Evolutionary conservation across 2,329 filamentous ascomycete genomes (phyloP).

Genomic region (Trichoderma brevicompactum): DNA sequence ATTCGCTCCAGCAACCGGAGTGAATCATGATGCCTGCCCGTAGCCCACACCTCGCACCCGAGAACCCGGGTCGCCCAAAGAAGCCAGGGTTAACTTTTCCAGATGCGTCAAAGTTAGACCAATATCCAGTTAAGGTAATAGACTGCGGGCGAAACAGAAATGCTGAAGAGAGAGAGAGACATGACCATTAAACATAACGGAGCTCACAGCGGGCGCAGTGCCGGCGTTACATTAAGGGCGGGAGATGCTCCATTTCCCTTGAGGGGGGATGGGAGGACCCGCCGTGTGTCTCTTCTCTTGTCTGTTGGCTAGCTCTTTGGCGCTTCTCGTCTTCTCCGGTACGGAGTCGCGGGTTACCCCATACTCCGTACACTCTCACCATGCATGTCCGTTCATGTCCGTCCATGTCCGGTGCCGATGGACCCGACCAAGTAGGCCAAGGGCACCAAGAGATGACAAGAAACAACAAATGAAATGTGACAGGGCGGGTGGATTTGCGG

Average conservation of each 20-base stretch:
- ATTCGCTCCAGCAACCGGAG: neutral
- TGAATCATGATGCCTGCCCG: neutral
- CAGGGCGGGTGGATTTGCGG: neutral
- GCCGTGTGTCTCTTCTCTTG: neutral
- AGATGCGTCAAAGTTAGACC: neutral
- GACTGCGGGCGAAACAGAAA: neutral
- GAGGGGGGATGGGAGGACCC: neutral
- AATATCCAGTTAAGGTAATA: neutral
- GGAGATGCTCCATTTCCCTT: neutral
- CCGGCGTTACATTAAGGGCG: conserved; percentile 17
- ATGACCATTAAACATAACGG: neutral
- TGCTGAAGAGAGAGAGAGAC: neutral
- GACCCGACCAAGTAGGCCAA: neutral
- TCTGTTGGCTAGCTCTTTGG: neutral
- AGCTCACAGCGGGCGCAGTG: conserved; percentile 1
- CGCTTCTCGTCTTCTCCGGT: neutral
- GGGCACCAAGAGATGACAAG: neutral
- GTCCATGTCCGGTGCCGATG: neutral
- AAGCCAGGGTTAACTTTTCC: neutral
- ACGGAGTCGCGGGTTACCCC: neutral
- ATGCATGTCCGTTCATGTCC: neutral
- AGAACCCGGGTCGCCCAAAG: neutral
- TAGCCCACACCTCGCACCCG: neutral
- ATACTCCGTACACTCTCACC: neutral
- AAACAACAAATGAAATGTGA: neutral